A percentile compares a stretch with the other conserved stretches of the same genome.
These are phyloP conservation scores for Coniochaeta sp. DNA, from an alignment of 2,329 filamentous ascomycete genomes.

Conservation along the genomic window DNA sequence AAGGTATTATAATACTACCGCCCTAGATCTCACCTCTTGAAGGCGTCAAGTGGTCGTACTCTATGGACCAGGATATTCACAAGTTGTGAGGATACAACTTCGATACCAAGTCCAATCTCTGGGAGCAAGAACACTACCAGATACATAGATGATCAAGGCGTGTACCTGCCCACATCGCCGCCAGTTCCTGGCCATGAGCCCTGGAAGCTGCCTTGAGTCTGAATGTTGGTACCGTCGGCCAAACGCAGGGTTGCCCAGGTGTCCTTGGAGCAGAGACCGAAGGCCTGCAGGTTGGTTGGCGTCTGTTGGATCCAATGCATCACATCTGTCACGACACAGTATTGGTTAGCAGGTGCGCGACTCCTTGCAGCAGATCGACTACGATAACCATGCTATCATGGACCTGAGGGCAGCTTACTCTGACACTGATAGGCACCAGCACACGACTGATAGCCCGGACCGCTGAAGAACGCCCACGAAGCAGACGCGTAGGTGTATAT, in stretches of 20 bases:
- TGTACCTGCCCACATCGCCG: conserved; percentile 30
- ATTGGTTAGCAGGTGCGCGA: background rate
- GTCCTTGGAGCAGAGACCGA: conserved; percentile 34
- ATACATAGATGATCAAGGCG: conserved; percentile 7
- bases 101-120: background rate
- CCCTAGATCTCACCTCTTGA: no score
- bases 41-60: background rate
- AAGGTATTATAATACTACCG: no score
- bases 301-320: conserved; percentile 32
- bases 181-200: conserved; percentile 25
- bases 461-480: conserved; percentile 35
- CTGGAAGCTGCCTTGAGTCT: conserved; percentile 22
- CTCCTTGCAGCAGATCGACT: background rate
- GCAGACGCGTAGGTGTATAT: conserved; percentile 35
- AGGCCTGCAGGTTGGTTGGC: conserved; percentile 30
- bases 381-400: background rate
- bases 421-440: conserved; percentile 25
- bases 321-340: conserved; percentile 13
- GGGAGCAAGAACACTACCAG: background rate
- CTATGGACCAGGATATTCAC: background rate
- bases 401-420: conserved; percentile 12
- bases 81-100: background rate
- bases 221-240: conserved; percentile 25
- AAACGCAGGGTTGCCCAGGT: conserved; percentile 24
- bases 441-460: conserved; percentile 27